Evolutionary conservation across 345 rosid species (phyloP), one percentile per base, ranked within the genome.

Genomic region (Salix purpurea): DNA sequence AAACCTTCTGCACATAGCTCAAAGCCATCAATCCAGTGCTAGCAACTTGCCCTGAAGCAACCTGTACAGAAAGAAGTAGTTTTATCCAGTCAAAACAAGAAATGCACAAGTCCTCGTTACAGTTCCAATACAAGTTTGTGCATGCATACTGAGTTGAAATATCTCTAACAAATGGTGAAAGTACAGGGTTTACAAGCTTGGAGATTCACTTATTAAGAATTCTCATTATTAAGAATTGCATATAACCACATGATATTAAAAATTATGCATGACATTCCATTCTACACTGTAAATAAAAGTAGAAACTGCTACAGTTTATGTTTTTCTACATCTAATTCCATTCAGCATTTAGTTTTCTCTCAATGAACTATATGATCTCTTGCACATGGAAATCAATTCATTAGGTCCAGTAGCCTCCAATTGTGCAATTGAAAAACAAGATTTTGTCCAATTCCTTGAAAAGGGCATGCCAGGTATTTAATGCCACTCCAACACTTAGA

Each of bases 1-100:
- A 93, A 65, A 93, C 83, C 89, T 96, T 96, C 90, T 93, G 99
- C 79, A 96, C 97, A 77, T 96, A 96, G 86, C 97, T 92, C 86
- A 96, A 76, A 74, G 89, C 85, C 44, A 90, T 83, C 86, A 86
- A 84, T 66, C 99, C 99, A 30, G 99, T 96, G 88, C 96, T 91
- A 70, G 99, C 98, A 88, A 90, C 90, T 88, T 96, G 99, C 62
- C 87, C 97, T 7, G 96, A 87, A n/a, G 92, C 92, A 73, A 96
- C 91, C 99, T 96, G 85, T 36, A 79, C 50, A 70, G 14, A 77
- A 32, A 36, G 66, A 74, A 14, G 32, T 50, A 24, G 74, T 40
- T 44, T 44, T 15, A 62, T 50, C 73, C 28, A 64, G 28, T 65
- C 69, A 73, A 75, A 75, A 48, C 77, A 74, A 50, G 42, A 26